Conservation (phyloP, 768 basidiomycete genomes). For the Agaricus subrufescens region DNA sequence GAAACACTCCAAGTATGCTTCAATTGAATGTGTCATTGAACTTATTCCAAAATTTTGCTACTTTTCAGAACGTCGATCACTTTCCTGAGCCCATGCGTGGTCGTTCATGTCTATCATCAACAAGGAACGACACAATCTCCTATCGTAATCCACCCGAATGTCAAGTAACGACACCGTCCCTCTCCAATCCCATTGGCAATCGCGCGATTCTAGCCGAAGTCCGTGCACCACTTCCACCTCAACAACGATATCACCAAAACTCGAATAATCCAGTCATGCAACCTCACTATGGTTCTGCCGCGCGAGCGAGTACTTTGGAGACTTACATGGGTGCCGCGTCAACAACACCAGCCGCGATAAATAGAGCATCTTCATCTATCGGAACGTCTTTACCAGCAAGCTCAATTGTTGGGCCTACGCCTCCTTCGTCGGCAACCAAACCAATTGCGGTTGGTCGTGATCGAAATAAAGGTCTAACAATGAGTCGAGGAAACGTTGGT, state of each 20-base stretch:
- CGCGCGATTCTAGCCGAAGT: constrained; percentile 70
- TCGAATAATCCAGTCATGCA: constrained; percentile 24
- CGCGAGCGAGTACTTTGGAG: constrained; percentile 12
- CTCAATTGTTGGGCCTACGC: not conserved
- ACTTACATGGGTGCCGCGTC: not conserved
- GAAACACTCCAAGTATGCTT: constrained; percentile 60
- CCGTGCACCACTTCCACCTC: constrained; percentile 43
- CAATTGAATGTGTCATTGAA: not conserved
- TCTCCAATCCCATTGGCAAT: constrained; percentile 66
- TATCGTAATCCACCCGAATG: constrained; percentile 53
- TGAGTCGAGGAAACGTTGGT: constrained; percentile 44
- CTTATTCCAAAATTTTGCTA: not conserved
- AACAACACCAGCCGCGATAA: not conserved
- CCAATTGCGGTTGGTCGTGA: constrained; percentile 9
- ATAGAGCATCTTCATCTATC: not conserved
- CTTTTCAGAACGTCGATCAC: constrained; percentile 46
- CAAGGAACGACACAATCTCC: constrained; percentile 30
- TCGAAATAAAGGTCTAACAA: constrained; percentile 32
- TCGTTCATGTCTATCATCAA: constrained; percentile 24
- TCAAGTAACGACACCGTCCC: constrained; percentile 30
- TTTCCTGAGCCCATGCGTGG: constrained; percentile 24
- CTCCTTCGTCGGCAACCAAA: not conserved
- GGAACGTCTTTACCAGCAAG: not conserved
- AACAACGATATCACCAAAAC: constrained; percentile 3
- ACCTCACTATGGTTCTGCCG: constrained; percentile 18